These are phyloP conservation scores for Polychaeton citri DNA, from an alignment of 2,329 filamentous ascomycete species.

Conservation along the genomic window DNA sequence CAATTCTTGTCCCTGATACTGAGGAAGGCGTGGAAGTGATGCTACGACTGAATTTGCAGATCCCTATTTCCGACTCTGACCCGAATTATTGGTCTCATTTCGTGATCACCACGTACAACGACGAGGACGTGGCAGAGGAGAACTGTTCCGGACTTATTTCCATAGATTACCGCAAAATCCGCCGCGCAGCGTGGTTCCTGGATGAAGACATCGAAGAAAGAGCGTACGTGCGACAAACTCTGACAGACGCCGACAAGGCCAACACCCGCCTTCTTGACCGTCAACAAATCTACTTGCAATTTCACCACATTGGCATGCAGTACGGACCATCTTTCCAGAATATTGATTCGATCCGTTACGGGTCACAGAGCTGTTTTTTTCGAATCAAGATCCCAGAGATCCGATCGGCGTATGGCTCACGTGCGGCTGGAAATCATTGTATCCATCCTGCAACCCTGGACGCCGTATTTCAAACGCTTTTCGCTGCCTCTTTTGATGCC, in stretches of 20 bases:
- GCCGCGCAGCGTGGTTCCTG: background rate
- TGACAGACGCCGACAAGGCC: no score
- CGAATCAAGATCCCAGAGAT: background rate
- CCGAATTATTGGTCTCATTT: background rate
- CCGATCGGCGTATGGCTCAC: background rate
- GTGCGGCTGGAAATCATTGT: background rate
- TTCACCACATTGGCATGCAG: background rate
- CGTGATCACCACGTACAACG: background rate
- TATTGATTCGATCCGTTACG: background rate
- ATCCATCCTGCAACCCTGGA: background rate
- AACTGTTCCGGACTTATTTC: background rate
- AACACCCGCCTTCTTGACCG: background rate
- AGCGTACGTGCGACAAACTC: no score
- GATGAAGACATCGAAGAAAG: background rate
- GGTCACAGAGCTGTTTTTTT: background rate
- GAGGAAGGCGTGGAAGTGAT: background rate
- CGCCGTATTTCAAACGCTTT: background rate
- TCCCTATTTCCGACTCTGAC: no score
- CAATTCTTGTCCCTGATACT: background rate
- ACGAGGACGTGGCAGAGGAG: background rate
- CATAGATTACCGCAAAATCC: no score
- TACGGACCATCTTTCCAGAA: background rate
- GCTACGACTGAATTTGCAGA: background rate
- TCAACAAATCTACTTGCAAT: background rate
- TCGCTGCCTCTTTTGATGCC: no score